A percentile compares a stretch with the other conserved stretches of the same genome.
Evolutionary conservation across 2,329 filamentous ascomycete genomes (phyloP).

Genomic region (Alternaria incomplexa): DNA sequence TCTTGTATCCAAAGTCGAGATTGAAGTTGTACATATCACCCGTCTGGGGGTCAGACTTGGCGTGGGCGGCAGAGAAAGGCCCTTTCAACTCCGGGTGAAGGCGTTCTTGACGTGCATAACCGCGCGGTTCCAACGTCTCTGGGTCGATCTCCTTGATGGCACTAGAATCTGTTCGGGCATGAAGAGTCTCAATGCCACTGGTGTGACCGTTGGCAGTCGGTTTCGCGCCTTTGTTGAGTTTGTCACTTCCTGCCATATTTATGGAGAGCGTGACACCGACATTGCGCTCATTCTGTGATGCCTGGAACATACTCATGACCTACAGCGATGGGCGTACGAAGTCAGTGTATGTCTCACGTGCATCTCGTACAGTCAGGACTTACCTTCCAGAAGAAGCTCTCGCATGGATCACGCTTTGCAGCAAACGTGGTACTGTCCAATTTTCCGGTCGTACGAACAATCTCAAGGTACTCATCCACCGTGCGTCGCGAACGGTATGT

Average conservation of each 20-base stretch:
- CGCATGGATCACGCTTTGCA: conserved; percentile 75
- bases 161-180: conserved; percentile 65
- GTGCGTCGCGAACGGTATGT: conserved; percentile 75
- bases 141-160: conserved; percentile 69
- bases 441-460: conserved; percentile 66
- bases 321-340: background rate
- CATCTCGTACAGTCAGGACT: background rate
- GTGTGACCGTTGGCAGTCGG: conserved; percentile 33
- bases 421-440: conserved; percentile 68
- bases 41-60: conserved; percentile 71
- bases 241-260: conserved; percentile 63
- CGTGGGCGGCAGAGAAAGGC: conserved; percentile 72
- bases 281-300: conserved; percentile 55
- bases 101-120: conserved; percentile 62
- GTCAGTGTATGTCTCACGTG: background rate
- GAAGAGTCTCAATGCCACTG: conserved; percentile 57
- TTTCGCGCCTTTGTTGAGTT: conserved; percentile 16
- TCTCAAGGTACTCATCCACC: conserved; percentile 66
- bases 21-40: conserved; percentile 86
- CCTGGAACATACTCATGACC: conserved; percentile 66
- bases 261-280: conserved; percentile 70
- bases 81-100: conserved; percentile 75
- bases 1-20: conserved; percentile 63
- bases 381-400: conserved; percentile 71
- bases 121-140: conserved; percentile 74